These are phyloP conservation scores for Globomyces sp. DNA, from an alignment of 371 early-diverging fungal species.

Conservation along the genomic window DNA sequence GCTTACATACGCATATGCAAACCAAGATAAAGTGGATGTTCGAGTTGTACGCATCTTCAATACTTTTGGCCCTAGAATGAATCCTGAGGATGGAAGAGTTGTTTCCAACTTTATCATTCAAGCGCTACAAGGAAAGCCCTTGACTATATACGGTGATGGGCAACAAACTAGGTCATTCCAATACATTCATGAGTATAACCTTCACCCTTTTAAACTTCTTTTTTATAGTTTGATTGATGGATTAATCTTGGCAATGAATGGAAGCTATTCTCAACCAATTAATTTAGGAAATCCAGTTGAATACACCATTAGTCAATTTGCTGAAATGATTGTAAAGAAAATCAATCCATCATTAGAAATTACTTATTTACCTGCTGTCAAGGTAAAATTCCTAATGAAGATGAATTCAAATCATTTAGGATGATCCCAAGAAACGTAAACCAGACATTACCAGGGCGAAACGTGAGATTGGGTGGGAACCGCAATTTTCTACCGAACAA, in stretches of 20 bases:
- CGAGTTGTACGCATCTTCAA: conserved; percentile 59
- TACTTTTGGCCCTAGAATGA: conserved; percentile 84
- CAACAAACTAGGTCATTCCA: conserved; percentile 85
- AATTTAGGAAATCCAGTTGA: conserved; percentile 89
- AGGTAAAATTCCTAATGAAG: too few species aligned
- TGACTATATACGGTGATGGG: conserved; percentile 85
- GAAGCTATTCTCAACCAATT: conserved; percentile 64
- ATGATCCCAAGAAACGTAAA: conserved; percentile 79
- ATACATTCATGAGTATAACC: conserved; percentile 69
- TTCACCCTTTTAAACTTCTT: too few species aligned
- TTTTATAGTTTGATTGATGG: conserved; percentile 65
- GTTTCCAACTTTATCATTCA: conserved; percentile 91
- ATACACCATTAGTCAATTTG: conserved; percentile 78
- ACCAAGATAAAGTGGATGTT: conserved; percentile 77
- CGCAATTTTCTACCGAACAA: conserved; percentile 70
- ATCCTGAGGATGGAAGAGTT: conserved; percentile 82
- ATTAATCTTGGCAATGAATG: conserved; percentile 75
- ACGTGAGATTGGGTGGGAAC: conserved; percentile 70
- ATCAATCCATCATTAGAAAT: conserved; percentile 58
- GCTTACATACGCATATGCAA: conserved; percentile 76
- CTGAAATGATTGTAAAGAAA: conserved; percentile 69
- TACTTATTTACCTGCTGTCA: conserved; percentile 63
- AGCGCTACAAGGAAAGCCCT: conserved; percentile 70
- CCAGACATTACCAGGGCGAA: conserved; percentile 78
- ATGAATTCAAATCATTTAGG: conserved; percentile 31